These are phyloP conservation scores for Triticum turgidum DNA, from an alignment of 176 grass and related monocot genomes.

Conservation along the genomic window DNA sequence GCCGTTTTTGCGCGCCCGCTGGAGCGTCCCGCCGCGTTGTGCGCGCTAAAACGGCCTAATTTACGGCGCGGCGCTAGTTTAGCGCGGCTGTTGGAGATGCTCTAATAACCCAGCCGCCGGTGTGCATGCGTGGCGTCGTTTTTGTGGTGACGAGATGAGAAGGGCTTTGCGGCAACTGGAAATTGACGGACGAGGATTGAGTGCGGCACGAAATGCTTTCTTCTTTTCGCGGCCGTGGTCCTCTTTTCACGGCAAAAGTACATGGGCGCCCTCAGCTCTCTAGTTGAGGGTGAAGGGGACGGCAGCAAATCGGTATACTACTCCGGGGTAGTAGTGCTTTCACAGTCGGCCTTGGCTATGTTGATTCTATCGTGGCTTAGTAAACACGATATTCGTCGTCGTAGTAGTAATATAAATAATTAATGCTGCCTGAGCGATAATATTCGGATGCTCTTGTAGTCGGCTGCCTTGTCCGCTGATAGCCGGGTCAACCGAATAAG, in stretches of 20 bases:
- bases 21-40: too few species aligned
- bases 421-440: too few species aligned
- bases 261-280: neutral
- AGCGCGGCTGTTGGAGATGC: too few species aligned
- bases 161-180: neutral
- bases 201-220: neutral
- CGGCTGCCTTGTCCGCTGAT: neutral
- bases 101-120: neutral
- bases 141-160: constrained; percentile 7
- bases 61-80: neutral
- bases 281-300: neutral
- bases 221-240: neutral
- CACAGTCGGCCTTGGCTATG: neutral
- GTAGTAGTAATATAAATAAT: too few species aligned
- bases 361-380: neutral
- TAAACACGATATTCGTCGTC: neutral
- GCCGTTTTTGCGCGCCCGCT: too few species aligned
- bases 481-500: neutral
- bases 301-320: neutral
- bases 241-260: neutral
- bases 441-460: neutral
- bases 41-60: too few species aligned
- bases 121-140: neutral
- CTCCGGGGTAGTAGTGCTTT: neutral
- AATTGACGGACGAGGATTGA: neutral